Base-by-base conservation (phyloP, 306 rosid species). In the Acmispon strigosus region DNA sequence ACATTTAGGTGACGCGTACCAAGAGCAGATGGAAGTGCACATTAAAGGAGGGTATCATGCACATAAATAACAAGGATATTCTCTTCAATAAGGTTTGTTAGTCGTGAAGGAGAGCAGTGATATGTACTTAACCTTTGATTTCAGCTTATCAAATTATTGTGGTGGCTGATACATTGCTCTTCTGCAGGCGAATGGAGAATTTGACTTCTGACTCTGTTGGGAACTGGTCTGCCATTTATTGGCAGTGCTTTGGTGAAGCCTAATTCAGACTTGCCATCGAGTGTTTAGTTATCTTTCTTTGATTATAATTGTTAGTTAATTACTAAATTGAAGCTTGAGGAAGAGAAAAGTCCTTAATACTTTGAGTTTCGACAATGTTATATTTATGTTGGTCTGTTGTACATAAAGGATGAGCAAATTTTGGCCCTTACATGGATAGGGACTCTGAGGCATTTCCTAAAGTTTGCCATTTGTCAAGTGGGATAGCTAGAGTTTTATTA, bases 21-120 rank as follows among this genome's bases (percentile, higher is more conserved):
- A 95, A 95, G 86, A 95, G 96, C 85, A 89, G 50, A 90, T 95
- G 99, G 99, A 95, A 91, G 68, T 95, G 99, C 89, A 83, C 92
- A 18, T 74, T 95, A 74, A 95, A 91, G 86, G 99, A 95, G 78
- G 99, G 99, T 69, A 85, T 95, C 78, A 91, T 95, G 97, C 99
- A 79, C 76, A 95, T 95, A 84, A 89, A 91, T 76, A 75, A 95
- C 48, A 95, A 86, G 87, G 99, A 95, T 84, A 68, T 89, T 80
- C 99, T 95, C 84, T 95, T 95, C 76, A 91, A 89, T 61, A 95
- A 95, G 99, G 99, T 88, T 19, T 73, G 66, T 61, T 32, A 32
- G 37, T 32, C 8, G 10, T 20, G 37, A 84, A 29, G 41, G 32
- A 73, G 17, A 60, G 66, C 4, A 37, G n/a, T 56, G 51, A 19